These are phyloP conservation scores for Fraxinus anomala DNA, from an alignment of 257 asterid species.

Conservation along the genomic window DNA sequence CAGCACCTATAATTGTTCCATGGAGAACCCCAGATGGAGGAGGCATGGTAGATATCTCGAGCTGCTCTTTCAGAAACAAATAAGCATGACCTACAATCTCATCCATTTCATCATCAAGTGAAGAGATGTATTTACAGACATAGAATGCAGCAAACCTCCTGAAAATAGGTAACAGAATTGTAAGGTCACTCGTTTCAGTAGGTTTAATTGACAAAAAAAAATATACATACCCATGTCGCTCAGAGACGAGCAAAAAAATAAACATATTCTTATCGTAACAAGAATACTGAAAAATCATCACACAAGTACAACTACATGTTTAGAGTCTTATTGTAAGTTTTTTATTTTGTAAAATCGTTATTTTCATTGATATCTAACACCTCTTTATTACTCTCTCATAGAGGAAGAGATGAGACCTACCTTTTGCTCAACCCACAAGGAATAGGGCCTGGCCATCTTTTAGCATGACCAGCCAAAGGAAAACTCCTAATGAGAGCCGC, in stretches of 20 bases:
- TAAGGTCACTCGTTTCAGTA: slow-evolving; percentile 16
- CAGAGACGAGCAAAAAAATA: background rate
- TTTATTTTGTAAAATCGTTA: background rate
- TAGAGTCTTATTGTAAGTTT: slow-evolving; percentile 8
- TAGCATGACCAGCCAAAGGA: slow-evolving; percentile 53
- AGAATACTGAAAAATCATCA: background rate
- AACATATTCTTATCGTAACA: slow-evolving; percentile 5
- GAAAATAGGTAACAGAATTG: slow-evolving; percentile 31
- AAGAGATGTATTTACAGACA: slow-evolving; percentile 48
- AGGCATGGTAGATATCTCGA: slow-evolving; percentile 62
- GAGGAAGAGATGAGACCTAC: slow-evolving; percentile 24
- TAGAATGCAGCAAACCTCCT: slow-evolving; percentile 75
- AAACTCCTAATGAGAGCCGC: slow-evolving; percentile 66
- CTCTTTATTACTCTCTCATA: slow-evolving; percentile 2
- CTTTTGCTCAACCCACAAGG: slow-evolving; percentile 74
- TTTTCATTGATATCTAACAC: background rate
- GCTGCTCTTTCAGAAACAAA: slow-evolving; percentile 82
- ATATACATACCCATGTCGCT: background rate
- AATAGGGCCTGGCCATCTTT: slow-evolving; percentile 81
- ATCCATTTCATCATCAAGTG: slow-evolving; percentile 53
- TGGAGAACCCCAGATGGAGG: slow-evolving; percentile 74
- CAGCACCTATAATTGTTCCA: slow-evolving; percentile 73
- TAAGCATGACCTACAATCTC: slow-evolving; percentile 80
- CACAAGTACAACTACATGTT: background rate
- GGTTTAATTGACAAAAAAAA: background rate